Base-by-base conservation (phyloP, 768 basidiomycete species). In the Boletus coccyginus region DNA sequence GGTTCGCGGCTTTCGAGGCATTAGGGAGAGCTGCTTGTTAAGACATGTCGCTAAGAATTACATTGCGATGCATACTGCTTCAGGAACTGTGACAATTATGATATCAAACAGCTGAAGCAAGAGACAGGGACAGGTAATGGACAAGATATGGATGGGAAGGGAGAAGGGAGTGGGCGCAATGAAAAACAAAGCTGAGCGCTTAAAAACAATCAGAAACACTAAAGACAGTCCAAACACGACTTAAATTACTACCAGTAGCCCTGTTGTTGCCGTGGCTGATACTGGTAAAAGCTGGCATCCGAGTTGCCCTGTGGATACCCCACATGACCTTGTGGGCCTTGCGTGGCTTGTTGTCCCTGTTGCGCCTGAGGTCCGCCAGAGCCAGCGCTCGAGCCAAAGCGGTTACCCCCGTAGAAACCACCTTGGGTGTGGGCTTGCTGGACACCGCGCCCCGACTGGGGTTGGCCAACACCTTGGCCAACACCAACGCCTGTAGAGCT, bases 231-330 rank as follows among this genome's bases (percentile, higher is more conserved):
- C 55, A 39, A 62, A 53, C 24, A 35, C 49, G 7, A 44, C 42
- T 58, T 52, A 53, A 56, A 64, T 62, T 53, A 78, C 70, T 78
- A 76, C 77, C 78, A 79, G 64, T 80, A 81, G 69, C 78, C 85
- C 71, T 86, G 82, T 64, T 82, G 83, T 66, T 81, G 85, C 67
- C 85, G 76, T 24, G 79, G 78, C 69, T 86, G 87, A 68, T 89
- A 89, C 60, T 82, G 81, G 68, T 91, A 90, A 68, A 88, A 91
- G 62, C 74, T 79, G 14, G 75, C 84, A 45, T 89, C 87, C 48
- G 78, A 84, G 47, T 77, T 81, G 42, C 81, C 82, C 64, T 72
- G 71, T 42, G 79, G 79, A 55, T 82, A 82, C 3, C 78, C 78
- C 9, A 76, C 78, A 62, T 80, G 81, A 0, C 74, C 78, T 47